Base-by-base conservation (phyloP, 164 flowering plant genomes). In the Annona squamosa region DNA sequence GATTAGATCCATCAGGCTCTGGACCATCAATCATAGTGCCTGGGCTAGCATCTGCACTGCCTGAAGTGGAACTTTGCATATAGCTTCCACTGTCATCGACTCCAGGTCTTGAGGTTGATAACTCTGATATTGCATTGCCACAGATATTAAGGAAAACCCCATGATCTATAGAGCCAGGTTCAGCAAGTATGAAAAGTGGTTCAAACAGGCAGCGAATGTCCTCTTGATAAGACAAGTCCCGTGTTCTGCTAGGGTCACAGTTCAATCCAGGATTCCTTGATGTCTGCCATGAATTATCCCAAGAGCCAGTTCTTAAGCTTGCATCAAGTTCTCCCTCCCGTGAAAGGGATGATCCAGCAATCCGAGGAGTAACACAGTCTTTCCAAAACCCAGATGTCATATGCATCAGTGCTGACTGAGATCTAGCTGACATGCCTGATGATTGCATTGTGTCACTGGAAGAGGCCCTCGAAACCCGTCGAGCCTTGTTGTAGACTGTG, bases 401-500 rank as follows among this genome's bases (percentile, higher is more conserved):
- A 70, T 84, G 90, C 86, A 86, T 85, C 82, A 88, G 13, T 42
- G 76, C 74, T 18, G 97, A 83, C 74, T 86, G 89, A 71, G 94
- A 83, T 76, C 91, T 85, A 70, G 85, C 84, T 5, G 87, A 82
- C 56, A 87, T 63, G n/a, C 85, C 76, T 63, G 87, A 82, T 45
- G 93, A 85, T 59, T 83, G 88, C 46, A 66, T 72, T 7, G 71
- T 66, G 71, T 89, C 97, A 84, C 67, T 79, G 13, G 79, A 72
- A 47, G 84, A 78, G 77, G 89, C 86, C 48, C 92, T 86, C 3
- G 97, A 78, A 75, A 93, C 76, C 76, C 97, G 84, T 43, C 99
- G 86, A 77, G 97, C 97, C 83, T 96, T 96, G 77, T 91, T 93
- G 85, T 93, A 96, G 52, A 96, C 94, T 59, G 97, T 89, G 80